Evolutionary conservation across 1,284 basidiomycete genomes (phyloP), one percentile per base, ranked within the genome.

Genomic region (Cutaneotrichosporon sp.): DNA sequence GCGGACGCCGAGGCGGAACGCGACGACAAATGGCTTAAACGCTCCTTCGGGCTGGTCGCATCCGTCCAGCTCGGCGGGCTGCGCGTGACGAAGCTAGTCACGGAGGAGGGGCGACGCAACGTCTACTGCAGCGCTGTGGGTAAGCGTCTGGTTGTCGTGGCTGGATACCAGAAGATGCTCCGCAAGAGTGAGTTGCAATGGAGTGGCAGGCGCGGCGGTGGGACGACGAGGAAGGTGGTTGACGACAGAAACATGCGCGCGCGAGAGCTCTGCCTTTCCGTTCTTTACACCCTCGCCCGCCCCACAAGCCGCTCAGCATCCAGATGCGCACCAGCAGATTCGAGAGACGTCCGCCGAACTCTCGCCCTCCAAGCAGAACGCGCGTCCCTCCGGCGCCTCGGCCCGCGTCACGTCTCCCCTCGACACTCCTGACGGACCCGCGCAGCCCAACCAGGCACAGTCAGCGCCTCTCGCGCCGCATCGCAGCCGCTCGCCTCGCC

Each of bases 1-100:
- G 45, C 45, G 18, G 50, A 34, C 50, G 50, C 20, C 5, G 50
- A 52, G 10, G 50, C 50, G n/a, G n/a, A n/a, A n/a, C 31, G 31
- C 11, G 20, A 22, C n/a, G 13, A 33, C 29, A 52, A 11, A 8
- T 52, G n/a, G 50, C 50, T 42, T n/a, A n/a, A n/a, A n/a, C n/a
- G n/a, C n/a, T n/a, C n/a, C n/a, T n/a, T n/a, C n/a, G n/a, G n/a
- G n/a, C n/a, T n/a, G n/a, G n/a, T 4, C n/a, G 31, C n/a, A 8
- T 22, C 29, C 3, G 31, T 51, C 8, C 29, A 51, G 31, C 29
- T 51, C 4, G 50, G 31, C n/a, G 50, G 50, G 29, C 50, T 51
- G 31, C 31, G 18, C 6, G 31, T 51, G 3, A 33, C 10, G 10
- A 20, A 14, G 29, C 7, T 51, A 3, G 29, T 6, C 18, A 33